Evolutionary conservation across 768 basidiomycete species (phyloP), one percentile per base, ranked within the genome.

Genomic region (Leccinum rimulosum): DNA sequence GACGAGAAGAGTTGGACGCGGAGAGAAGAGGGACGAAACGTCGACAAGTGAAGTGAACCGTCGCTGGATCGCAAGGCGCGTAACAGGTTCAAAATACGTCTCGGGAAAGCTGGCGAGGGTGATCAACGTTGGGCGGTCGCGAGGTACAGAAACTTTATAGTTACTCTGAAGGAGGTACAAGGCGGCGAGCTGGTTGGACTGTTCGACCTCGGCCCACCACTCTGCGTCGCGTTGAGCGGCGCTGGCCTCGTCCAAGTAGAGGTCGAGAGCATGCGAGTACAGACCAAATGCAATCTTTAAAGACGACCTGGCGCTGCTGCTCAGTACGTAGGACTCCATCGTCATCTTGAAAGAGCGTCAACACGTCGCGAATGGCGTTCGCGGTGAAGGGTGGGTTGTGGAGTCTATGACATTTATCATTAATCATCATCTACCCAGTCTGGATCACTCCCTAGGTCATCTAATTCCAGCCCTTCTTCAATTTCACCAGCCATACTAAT

Each of bases 181-280:
- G 3, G 80, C 80, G 10, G 87, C 79, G 19, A 78, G 80, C 54
- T 73, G 63, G 28, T 77, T 68, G 3, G 89, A 92, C 33, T 84
- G 79, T 61, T 88, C 86, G 45, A 89, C 70, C 30, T 84, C 81
- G 15, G 81, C 79, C 95, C 95, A 98, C 89, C 90, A 97, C 49
- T 89, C 84, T 19, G 90, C 84, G 66, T 94, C 91, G 7, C 79
- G 73, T 65, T 95, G 93, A 12, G 86, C 83, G 35, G 84, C 71
- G 9, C 83, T 77, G 1, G 94, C 91, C 66, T 91, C 84, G 10
- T 76, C 68, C 59, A 96, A 71, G 58, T 86, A 84, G 22, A 76
- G 67, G 61, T 91, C 83, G 66, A 95, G 73, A 1, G 84, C 80
- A 55, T 87, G 80, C 6, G 84, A 76, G 66, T 93, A 93, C 15